Evolutionary conservation across 495 filamentous ascomycete species (phyloP).

Genomic region (Lasiosphaeris hirsuta): DNA sequence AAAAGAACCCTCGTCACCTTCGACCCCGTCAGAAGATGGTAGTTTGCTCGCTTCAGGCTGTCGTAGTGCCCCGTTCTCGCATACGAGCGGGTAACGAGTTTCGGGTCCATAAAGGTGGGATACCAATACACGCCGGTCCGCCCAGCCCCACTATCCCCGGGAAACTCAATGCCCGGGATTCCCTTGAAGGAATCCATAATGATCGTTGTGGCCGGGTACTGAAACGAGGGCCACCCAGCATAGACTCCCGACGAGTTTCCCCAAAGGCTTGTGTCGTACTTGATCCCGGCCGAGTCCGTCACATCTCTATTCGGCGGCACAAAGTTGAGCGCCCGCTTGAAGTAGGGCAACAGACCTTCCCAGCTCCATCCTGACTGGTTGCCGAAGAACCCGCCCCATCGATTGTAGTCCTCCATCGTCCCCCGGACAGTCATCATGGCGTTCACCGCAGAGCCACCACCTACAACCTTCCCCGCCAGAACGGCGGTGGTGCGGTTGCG

Average conservation of each 20-base stretch:
- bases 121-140: constrained; percentile 43
- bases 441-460: constrained; percentile 57
- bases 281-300: constrained; percentile 36
- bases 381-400: constrained; percentile 43
- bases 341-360: constrained; percentile 45
- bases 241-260: constrained; percentile 40
- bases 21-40: constrained; percentile 37
- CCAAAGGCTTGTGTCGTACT: constrained; percentile 41
- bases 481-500: constrained; percentile 33
- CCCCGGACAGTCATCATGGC: constrained; percentile 48
- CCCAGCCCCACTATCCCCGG: constrained; percentile 39
- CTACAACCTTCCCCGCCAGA: constrained; percentile 53
- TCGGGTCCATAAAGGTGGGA: constrained; percentile 44
- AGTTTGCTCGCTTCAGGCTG: constrained; percentile 33
- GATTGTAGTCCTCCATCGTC: constrained; percentile 43
- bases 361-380: constrained; percentile 41
- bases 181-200: constrained; percentile 38
- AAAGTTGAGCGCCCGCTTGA: constrained; percentile 43
- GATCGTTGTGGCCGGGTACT: constrained; percentile 36
- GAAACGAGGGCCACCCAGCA: constrained; percentile 42
- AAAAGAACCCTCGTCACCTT: constrained; percentile 37
- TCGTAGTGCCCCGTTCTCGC: constrained; percentile 40
- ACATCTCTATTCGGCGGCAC: constrained; percentile 35
- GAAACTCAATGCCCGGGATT: constrained; percentile 40
- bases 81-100: constrained; percentile 36